phyloP scores from a whole-genome alignment of 2,329 filamentous ascomycete species.

The Aureobasidium melanogenum region DNA sequence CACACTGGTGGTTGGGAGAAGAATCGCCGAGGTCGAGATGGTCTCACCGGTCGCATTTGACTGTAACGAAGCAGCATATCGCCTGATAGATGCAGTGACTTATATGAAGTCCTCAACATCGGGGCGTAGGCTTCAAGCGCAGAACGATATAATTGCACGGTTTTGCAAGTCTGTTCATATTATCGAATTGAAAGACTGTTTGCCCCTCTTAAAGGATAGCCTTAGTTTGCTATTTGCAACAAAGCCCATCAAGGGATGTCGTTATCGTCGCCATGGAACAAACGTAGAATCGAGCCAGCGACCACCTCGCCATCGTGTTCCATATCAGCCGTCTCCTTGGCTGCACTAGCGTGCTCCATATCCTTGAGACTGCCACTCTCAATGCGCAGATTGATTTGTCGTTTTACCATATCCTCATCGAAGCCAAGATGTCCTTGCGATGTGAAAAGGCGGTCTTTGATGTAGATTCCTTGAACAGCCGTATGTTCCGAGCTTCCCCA shows the following conservation, averaged over 20 bases:
- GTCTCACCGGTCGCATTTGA: neutral
- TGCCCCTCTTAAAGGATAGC: neutral
- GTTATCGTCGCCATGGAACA: slow-evolving; percentile 44
- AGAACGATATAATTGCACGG: neutral
- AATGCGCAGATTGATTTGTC: slow-evolving; percentile 36
- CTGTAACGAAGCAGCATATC: neutral
- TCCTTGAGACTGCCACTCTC: slow-evolving; percentile 34
- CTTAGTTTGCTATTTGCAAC: neutral
- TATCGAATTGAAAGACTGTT: neutral
- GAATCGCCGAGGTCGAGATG: neutral
- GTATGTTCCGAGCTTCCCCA: slow-evolving; percentile 40
- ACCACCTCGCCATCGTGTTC: slow-evolving; percentile 33
- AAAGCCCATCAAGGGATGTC: slow-evolving; percentile 19
- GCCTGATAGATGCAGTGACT: neutral
- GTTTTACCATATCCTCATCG: slow-evolving; percentile 37
- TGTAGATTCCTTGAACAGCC: slow-evolving; percentile 37
- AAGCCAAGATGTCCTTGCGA: slow-evolving; percentile 40
- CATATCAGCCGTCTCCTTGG: slow-evolving; percentile 30
- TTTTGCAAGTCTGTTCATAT: neutral
- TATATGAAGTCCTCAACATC: neutral
- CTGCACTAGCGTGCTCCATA: slow-evolving; percentile 28
- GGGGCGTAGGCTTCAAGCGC: neutral
- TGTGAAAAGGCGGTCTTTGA: slow-evolving; percentile 37
- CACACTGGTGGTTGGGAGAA: neutral
- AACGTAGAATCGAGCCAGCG: slow-evolving; percentile 31